Conservation (phyloP, 2,329 filamentous ascomycete species). For the Alternaria brassicae region DNA sequence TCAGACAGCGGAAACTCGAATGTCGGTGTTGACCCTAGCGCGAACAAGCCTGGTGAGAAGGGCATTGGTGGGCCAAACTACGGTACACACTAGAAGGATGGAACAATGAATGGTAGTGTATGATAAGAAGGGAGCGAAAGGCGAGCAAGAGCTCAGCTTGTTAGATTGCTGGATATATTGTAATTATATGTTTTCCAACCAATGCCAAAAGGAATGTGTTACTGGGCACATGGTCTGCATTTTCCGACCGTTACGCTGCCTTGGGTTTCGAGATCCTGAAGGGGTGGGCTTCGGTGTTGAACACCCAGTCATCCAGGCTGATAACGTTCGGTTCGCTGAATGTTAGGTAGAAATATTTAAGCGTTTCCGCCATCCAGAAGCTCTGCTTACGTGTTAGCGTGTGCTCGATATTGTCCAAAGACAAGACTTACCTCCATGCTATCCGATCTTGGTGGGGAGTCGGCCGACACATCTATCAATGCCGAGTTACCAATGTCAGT, state of each 20-base stretch:
- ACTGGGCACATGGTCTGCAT: neutral
- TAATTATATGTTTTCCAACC: neutral
- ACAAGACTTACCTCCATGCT: slow-evolving; percentile 52
- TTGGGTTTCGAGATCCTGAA: slow-evolving; percentile 44
- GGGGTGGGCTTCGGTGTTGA: slow-evolving; percentile 59
- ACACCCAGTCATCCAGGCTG: slow-evolving; percentile 56
- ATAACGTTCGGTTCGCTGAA: slow-evolving; percentile 54
- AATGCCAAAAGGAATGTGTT: neutral
- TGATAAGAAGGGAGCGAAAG: neutral
- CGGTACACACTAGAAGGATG: slow-evolving; percentile 11
- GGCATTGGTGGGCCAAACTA: slow-evolving; percentile 28
- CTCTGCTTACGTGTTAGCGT: slow-evolving; percentile 38
- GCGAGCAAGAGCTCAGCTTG: neutral
- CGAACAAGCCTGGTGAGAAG: slow-evolving; percentile 25
- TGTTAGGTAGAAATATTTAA: slow-evolving; percentile 59
- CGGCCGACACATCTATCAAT: slow-evolving; percentile 52
- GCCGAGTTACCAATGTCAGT: slow-evolving; percentile 57
- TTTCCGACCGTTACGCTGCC: neutral
- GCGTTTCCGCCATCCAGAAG: slow-evolving; percentile 59
- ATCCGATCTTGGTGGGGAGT: slow-evolving; percentile 49
- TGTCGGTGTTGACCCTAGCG: slow-evolving; percentile 26
- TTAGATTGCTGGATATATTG: neutral
- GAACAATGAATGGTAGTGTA: neutral
- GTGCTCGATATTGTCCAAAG: neutral
- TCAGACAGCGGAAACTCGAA: slow-evolving; percentile 27